Conservation (phyloP, 2,329 filamentous ascomycete species). For the Paramyrothecium roridum region DNA sequence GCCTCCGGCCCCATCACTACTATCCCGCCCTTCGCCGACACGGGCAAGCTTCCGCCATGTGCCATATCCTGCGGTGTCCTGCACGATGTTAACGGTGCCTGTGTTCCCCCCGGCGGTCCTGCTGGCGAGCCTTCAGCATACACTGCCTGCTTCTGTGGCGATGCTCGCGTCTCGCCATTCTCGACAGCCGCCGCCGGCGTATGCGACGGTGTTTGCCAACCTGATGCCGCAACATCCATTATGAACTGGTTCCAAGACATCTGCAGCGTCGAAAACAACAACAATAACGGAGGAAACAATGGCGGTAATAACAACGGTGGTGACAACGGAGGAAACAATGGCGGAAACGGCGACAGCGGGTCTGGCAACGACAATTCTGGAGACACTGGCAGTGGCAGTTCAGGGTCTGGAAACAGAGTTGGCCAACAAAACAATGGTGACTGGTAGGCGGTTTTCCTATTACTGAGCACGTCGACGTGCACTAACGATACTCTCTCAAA, state of each 20-base stretch:
- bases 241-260: constrained; percentile 68
- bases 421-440: constrained; percentile 21
- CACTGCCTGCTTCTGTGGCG: constrained; percentile 71
- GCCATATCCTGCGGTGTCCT: constrained; percentile 57
- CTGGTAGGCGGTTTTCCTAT: constrained; percentile 36
- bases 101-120: constrained; percentile 57
- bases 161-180: constrained; percentile 55
- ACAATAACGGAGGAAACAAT: constrained; percentile 9
- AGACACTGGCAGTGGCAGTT: constrained; percentile 5
- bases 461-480: background rate
- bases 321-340: background rate
- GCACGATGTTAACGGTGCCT: constrained; percentile 68
- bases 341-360: background rate
- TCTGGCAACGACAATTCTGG: constrained; percentile 4
- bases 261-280: constrained; percentile 46
- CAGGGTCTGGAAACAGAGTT: constrained; percentile 1
- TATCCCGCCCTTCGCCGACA: constrained; percentile 50
- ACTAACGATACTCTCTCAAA: constrained; percentile 3
- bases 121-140: constrained; percentile 50
- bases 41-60: constrained; percentile 54
- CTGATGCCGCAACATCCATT: constrained; percentile 47
- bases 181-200: constrained; percentile 53
- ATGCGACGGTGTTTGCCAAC: constrained; percentile 59
- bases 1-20: constrained; percentile 33
- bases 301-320: constrained; percentile 8